A percentile compares a stretch with the other conserved stretches of the same genome.
Conservation (phyloP, 202 grass and related monocot genomes). For the Setaria viridis region DNA sequence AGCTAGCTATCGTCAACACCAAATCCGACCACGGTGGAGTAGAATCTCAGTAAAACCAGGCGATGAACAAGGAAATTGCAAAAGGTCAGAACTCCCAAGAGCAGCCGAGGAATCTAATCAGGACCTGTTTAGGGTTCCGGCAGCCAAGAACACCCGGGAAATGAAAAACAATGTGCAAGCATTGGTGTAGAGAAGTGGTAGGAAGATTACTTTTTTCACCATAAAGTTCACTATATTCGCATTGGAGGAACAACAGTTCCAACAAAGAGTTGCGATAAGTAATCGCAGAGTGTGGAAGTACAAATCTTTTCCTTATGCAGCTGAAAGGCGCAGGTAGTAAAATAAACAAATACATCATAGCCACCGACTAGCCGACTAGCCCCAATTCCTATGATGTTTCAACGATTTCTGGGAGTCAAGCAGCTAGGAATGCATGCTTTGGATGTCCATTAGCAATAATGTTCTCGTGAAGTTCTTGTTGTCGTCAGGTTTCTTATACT, state of each 20-base stretch:
- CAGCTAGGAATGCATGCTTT: too few species aligned
- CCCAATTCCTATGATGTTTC: too few species aligned
- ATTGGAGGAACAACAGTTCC: not conserved
- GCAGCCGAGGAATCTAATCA: not conserved
- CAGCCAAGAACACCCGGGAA: conserved; percentile 8
- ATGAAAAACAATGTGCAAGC: not conserved
- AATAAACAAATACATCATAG: not conserved
- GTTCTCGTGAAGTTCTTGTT: too few species aligned
- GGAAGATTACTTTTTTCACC: not conserved
- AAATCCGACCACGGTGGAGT: conserved; percentile 18
- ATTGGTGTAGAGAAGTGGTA: not conserved
- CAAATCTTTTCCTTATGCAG: not conserved
- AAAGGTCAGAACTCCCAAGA: not conserved
- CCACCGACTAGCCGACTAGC: conserved; percentile 1
- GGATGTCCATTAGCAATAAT: too few species aligned
- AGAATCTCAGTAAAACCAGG: conserved; percentile 17
- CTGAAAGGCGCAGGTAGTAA: not conserved
- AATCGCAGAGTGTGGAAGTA: not conserved
- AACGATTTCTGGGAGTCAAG: too few species aligned
- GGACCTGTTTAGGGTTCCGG: not conserved
- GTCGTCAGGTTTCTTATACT: too few species aligned
- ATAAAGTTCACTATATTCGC: not conserved
- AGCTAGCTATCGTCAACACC: not conserved
- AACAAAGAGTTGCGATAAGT: conserved; percentile 6
- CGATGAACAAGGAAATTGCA: not conserved